Base-by-base conservation (phyloP, 1,139 yeast species). In the Geotrichum restrictum region DNA sequence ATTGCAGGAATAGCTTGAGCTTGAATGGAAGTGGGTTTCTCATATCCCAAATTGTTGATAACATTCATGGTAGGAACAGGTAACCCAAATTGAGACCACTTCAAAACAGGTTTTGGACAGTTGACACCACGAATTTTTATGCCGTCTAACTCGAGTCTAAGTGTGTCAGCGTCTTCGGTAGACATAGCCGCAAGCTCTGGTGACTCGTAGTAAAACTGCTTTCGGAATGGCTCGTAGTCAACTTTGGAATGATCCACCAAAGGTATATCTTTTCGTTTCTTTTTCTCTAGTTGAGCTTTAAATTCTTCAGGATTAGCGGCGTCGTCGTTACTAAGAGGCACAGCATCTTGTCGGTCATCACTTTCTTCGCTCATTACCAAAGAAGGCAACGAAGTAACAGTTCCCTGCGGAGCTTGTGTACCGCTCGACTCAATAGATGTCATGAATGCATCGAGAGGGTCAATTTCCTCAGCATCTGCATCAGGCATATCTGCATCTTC, bases 1-100 rank as follows among this genome's bases (percentile, higher is more conserved):
- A 89, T 81, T 0, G 91, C 85, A 0, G 99, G 98, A 16, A 91
- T 75, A 0, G 97, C 91, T 64, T 91, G 97, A 0, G 91, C 77
- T 67, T 94, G 99, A 54, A 94, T 88, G 0, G 97, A 80, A 0
- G 97, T 87, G 0, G 98, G 98, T 3, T 72, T 68, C 0, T 67
- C 69, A 62, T 81, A 89, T 3, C 74, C 68, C 13, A 83, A 66
- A n/a, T 71, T 70, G 1, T 76, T 73, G 18, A 89, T 73, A 0
- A 80, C 75, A 1, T 75, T 69, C 73, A 80, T 74, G 0, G 83
- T 75, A 1, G 74, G 73, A 0, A 80, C 69, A 0, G 95, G 85
- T 0, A 93, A 71, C 0, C 96, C 96, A 54, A 89, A 72, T 57
- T 88, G 95, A 1, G 86, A 74, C 95, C 97, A 93, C 56, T 80